Evolutionary conservation across 2,329 filamentous ascomycete species (phyloP).

Genomic region (Alternaria dauci): DNA sequence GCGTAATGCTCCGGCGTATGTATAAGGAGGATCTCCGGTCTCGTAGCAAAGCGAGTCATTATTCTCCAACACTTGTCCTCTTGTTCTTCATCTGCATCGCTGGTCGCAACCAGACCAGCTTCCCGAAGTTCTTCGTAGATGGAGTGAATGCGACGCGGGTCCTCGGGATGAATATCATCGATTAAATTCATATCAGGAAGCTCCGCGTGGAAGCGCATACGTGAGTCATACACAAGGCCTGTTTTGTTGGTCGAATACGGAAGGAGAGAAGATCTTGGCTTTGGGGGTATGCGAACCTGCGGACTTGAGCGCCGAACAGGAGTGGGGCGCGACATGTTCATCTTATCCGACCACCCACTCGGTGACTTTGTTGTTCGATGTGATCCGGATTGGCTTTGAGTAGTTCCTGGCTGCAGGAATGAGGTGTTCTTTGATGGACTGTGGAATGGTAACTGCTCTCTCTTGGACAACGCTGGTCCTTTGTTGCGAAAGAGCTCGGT

Average conservation of each 20-base stretch:
- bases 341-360: slow-evolving; percentile 31
- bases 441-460: slow-evolving; percentile 41
- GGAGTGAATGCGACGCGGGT: slow-evolving; percentile 88
- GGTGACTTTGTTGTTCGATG: slow-evolving; percentile 19
- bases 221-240: slow-evolving; percentile 77
- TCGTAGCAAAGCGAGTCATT: slow-evolving; percentile 76
- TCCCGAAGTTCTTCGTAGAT: slow-evolving; percentile 91
- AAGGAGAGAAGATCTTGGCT: slow-evolving; percentile 47
- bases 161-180: slow-evolving; percentile 88
- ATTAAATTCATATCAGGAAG: slow-evolving; percentile 55
- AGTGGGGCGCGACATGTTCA: slow-evolving; percentile 29
- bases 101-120: slow-evolving; percentile 76
- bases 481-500: slow-evolving; percentile 36
- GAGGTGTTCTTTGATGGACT: slow-evolving; percentile 25
- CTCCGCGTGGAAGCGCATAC: slow-evolving; percentile 96
- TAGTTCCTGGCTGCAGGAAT: slow-evolving; percentile 11
- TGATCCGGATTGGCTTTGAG: slow-evolving; percentile 15
- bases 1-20: slow-evolving; percentile 80
- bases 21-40: slow-evolving; percentile 80
- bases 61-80: slow-evolving; percentile 73
- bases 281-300: slow-evolving; percentile 42
- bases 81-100: slow-evolving; percentile 57
- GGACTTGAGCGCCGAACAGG: slow-evolving; percentile 29
- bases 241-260: slow-evolving; percentile 49
- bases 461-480: slow-evolving; percentile 25